Percentiles rank a stretch among this genome's conserved stretches.
These are phyloP conservation scores for Vitellaria paradoxa DNA, from an alignment of 179 eudicot species.

Conservation along the genomic window DNA sequence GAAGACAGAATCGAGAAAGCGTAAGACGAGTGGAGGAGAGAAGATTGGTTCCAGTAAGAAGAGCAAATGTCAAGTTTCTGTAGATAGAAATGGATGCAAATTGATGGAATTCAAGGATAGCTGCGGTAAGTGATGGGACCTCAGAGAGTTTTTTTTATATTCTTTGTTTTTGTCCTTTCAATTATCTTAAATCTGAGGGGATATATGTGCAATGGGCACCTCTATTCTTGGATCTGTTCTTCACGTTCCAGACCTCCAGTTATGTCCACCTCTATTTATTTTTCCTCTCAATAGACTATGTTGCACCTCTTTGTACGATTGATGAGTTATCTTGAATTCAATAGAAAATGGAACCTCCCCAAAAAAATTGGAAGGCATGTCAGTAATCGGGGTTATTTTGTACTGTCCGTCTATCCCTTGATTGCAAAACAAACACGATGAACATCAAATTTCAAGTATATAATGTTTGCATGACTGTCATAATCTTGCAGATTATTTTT, in stretches of 20 bases:
- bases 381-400: not conserved
- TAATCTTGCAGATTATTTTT: not conserved
- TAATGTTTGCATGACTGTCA: not conserved
- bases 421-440: not conserved
- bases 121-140: constrained; percentile 37
- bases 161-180: not conserved
- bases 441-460: not conserved
- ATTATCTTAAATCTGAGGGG: not conserved
- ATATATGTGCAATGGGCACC: not conserved
- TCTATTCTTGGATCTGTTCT: not conserved
- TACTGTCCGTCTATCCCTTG: not conserved
- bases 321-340: not conserved
- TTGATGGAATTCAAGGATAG: constrained; percentile 25
- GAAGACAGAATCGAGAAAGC: constrained; percentile 24
- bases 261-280: not conserved
- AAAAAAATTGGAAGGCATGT: not conserved
- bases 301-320: not conserved
- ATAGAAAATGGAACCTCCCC: not conserved
- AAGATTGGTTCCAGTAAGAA: constrained; percentile 40
- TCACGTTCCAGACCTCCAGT: not conserved
- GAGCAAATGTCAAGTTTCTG: constrained; percentile 29
- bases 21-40: constrained; percentile 32
- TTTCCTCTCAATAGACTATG: too few relatives aligned
- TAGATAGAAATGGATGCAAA: constrained; percentile 30
- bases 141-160: not conserved